Conservation (phyloP, 441 rosid genomes). For the Flueggea neowawraea region DNA sequence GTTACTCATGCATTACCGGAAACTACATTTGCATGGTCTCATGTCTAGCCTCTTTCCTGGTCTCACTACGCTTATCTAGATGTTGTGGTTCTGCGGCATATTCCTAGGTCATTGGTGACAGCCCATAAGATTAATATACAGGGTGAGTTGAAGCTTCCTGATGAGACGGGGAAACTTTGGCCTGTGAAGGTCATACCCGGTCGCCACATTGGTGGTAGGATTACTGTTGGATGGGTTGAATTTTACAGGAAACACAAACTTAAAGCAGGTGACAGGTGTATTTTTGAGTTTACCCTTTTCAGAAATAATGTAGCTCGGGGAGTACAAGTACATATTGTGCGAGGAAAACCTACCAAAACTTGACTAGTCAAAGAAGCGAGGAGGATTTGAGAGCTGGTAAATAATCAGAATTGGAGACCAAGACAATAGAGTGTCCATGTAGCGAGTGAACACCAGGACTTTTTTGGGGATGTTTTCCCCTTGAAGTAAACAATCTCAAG, state of each 20-base stretch:
- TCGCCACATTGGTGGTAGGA: background rate
- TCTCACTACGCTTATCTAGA: background rate
- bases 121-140: conserved; percentile 10
- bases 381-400: too few species aligned
- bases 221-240: conserved; percentile 19
- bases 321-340: conserved; percentile 12
- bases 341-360: too few species aligned
- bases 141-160: conserved; percentile 13
- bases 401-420: too few species aligned
- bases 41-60: background rate
- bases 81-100: conserved; percentile 15
- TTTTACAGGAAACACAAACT: conserved; percentile 13
- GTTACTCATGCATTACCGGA: background rate
- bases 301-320: conserved; percentile 10
- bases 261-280: conserved; percentile 2
- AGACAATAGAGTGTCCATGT: too few species aligned
- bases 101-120: conserved; percentile 16
- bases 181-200: conserved; percentile 12
- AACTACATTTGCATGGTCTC: background rate
- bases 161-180: conserved; percentile 29
- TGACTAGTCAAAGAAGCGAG: too few species aligned
- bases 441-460: too few species aligned
- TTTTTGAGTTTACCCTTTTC: conserved; percentile 25
- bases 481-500: too few species aligned
- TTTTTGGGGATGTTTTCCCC: too few species aligned